phyloP scores from a whole-genome alignment of 345 rosid genomes.

The Trapa incisa region DNA sequence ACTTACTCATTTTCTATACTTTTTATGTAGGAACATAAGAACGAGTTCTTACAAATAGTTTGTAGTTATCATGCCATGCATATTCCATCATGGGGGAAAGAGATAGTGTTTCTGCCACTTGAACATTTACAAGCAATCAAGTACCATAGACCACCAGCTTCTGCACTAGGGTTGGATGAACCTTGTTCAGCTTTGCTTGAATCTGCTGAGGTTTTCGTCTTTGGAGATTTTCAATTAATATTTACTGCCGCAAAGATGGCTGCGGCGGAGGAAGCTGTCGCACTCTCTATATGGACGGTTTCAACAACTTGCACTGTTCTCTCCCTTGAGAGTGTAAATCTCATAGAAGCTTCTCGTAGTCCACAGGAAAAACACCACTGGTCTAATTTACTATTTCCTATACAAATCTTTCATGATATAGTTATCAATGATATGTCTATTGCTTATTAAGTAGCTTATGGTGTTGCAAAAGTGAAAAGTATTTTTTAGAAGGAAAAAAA shows the following conservation, averaged over 20 bases:
- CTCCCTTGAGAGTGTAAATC: slow-evolving; percentile 78
- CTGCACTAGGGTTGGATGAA: slow-evolving; percentile 46
- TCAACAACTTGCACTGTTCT: slow-evolving; percentile 89
- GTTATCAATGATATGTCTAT: not conserved
- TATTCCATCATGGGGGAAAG: slow-evolving; percentile 58
- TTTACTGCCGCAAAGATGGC: slow-evolving; percentile 32
- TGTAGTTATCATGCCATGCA: slow-evolving; percentile 72
- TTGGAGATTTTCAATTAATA: slow-evolving; percentile 7
- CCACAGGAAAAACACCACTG: not conserved
- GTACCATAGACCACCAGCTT: slow-evolving; percentile 53
- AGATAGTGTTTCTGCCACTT: slow-evolving; percentile 65
- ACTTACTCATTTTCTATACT: slow-evolving; percentile 13
- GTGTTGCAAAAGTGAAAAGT: not conserved
- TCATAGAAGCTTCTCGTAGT: slow-evolving; percentile 1
- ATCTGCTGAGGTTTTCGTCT: slow-evolving; percentile 51
- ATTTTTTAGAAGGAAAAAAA: not conserved
- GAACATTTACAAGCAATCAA: slow-evolving; percentile 78
- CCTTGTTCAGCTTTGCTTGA: slow-evolving; percentile 30
- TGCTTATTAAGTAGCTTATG: not conserved
- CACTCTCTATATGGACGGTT: slow-evolving; percentile 91
- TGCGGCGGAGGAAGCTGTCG: slow-evolving; percentile 84
- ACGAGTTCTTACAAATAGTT: slow-evolving; percentile 64
- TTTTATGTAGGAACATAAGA: slow-evolving; percentile 52
- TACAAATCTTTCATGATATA: not conserved
- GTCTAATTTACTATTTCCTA: not conserved